A percentile compares a stretch with the other conserved stretches of the same genome.
These are phyloP conservation scores for Larix kaempferi DNA, from an alignment of 75 land plant species.

Conservation along the genomic window DNA sequence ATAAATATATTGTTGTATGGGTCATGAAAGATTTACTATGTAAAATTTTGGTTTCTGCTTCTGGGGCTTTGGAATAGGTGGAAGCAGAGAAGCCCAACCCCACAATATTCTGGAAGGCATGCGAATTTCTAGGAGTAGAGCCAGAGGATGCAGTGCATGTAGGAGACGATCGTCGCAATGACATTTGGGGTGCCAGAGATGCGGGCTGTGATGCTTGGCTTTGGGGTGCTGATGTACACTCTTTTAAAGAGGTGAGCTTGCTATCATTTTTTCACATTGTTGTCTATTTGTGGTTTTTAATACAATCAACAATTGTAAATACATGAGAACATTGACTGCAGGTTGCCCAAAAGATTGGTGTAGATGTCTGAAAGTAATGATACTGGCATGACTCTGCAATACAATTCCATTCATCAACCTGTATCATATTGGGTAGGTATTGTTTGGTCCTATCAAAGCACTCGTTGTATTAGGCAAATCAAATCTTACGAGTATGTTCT, in stretches of 20 bases:
- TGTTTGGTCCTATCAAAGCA: no score
- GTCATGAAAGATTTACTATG: no score
- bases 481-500: no score
- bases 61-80: slow-evolving; percentile 39
- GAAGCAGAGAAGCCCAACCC: slow-evolving; percentile 94
- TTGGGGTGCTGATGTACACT: slow-evolving; percentile 91
- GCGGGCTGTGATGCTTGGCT: slow-evolving; percentile 98
- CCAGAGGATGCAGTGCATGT: slow-evolving; percentile 89
- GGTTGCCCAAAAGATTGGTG: slow-evolving; percentile 56
- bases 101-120: slow-evolving; percentile 76
- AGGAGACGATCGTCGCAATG: slow-evolving; percentile 88
- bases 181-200: slow-evolving; percentile 90
- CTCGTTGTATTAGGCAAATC: no score
- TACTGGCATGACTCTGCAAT: no score
- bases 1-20: no score
- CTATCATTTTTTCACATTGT: not conserved
- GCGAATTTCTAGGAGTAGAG: slow-evolving; percentile 76
- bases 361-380: slow-evolving; percentile 17
- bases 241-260: slow-evolving; percentile 66
- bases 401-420: no score
- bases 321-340: slow-evolving; percentile 6
- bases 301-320: no score
- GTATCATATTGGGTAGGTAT: no score
- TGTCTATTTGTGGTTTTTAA: no score
- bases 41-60: not conserved